These are phyloP conservation scores for Podaxis sp. DNA, from an alignment of 768 basidiomycete species.

Conservation along the genomic window DNA sequence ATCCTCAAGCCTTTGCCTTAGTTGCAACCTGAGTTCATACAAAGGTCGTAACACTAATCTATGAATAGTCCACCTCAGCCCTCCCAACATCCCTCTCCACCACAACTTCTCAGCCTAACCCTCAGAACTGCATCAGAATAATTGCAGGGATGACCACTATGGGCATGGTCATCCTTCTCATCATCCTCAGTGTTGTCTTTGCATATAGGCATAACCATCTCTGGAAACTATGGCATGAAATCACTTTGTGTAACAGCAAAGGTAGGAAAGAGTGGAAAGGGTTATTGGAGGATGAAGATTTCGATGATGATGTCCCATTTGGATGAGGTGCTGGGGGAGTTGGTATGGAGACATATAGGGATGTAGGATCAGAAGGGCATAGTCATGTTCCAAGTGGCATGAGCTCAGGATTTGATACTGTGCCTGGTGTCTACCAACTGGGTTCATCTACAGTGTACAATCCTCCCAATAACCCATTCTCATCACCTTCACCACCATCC, in stretches of 20 bases:
- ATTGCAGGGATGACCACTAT: constrained; percentile 19
- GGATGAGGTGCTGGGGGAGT: background rate
- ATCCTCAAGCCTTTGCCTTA: too few relatives aligned
- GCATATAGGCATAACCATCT: constrained; percentile 12
- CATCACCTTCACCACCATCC: background rate
- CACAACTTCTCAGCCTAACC: constrained; percentile 11
- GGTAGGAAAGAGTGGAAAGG: constrained; percentile 15
- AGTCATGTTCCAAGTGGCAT: background rate
- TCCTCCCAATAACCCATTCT: background rate
- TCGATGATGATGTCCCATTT: constrained; percentile 14
- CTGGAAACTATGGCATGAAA: constrained; percentile 4
- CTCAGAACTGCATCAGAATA: constrained; percentile 11
- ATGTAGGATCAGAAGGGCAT: background rate
- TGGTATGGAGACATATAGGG: constrained; percentile 1
- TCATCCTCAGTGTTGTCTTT: constrained; percentile 12
- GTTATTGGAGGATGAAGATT: constrained; percentile 19
- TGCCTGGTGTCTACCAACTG: background rate
- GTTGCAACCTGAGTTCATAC: too few relatives aligned
- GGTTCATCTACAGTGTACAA: background rate
- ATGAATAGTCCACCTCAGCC: background rate
- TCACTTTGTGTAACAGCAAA: background rate
- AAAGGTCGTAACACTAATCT: too few relatives aligned
- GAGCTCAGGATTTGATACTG: background rate
- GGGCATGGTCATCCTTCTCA: constrained; percentile 12
- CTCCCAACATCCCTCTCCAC: constrained; percentile 11